A percentile compares a stretch with the other conserved stretches of the same genome.
Evolutionary conservation across 352 stramenopile species (phyloP).

Genomic region (Phytophthora pistaciae): DNA sequence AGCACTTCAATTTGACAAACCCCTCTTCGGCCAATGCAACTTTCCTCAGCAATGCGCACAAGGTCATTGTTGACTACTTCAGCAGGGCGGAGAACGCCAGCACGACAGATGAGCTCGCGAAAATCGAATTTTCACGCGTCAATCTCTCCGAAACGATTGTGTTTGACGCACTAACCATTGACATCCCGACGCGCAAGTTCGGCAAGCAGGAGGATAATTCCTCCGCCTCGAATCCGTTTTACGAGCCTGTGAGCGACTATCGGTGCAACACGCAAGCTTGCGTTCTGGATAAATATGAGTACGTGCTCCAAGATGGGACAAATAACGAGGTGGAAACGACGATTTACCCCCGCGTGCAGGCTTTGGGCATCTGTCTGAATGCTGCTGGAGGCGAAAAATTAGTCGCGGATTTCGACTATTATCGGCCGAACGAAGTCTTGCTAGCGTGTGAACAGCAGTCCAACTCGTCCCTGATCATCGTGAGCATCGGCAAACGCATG

Average conservation of each 20-base stretch:
- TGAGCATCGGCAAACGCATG: constrained; percentile 20
- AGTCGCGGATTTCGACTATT: not conserved
- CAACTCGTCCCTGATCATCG: constrained; percentile 17
- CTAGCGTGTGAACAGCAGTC: constrained; percentile 17
- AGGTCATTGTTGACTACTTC: constrained; percentile 10
- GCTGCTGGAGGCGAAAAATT: not conserved
- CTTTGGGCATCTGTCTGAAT: constrained; percentile 22
- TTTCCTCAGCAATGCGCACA: not conserved
- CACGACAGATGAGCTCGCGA: constrained; percentile 4
- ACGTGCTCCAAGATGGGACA: too few relatives aligned
- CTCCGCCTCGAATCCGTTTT: constrained; percentile 4
- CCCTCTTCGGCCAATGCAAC: not conserved
- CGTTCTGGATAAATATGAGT: not conserved
- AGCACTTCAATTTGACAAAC: constrained; percentile 8
- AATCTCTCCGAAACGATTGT: not conserved
- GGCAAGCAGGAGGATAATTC: constrained; percentile 7
- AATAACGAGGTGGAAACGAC: too few relatives aligned
- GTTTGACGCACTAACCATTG: constrained; percentile 16
- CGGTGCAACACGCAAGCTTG: constrained; percentile 9
- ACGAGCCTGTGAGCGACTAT: not conserved
- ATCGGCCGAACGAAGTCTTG: not conserved
- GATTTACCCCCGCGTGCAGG: constrained; percentile 19
- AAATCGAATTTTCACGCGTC: constrained; percentile 11
- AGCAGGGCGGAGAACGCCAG: constrained; percentile 12
- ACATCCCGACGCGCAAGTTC: constrained; percentile 10